phyloP scores from a whole-genome alignment of 352 stramenopile species.

The Globisporangium middletonii region DNA sequence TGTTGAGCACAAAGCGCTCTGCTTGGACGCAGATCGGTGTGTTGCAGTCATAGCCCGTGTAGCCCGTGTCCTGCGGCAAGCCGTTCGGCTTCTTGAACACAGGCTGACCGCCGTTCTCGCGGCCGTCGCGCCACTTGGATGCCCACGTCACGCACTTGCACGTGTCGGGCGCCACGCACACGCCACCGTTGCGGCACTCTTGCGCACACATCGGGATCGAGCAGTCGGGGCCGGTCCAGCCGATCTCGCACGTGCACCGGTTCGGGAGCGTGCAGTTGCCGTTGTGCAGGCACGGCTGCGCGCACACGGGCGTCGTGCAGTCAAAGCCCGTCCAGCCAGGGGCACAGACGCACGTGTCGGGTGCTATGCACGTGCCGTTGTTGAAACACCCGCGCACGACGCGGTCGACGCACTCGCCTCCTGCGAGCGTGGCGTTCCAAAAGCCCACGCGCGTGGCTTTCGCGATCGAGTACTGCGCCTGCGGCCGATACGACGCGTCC shows the following conservation, averaged over 20 bases:
- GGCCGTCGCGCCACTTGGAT: slow-evolving; percentile 87
- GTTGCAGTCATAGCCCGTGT: slow-evolving; percentile 95
- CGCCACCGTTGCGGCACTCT: slow-evolving; percentile 85
- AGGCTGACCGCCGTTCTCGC: slow-evolving; percentile 81
- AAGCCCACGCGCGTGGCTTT: slow-evolving; percentile 42
- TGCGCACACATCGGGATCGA: slow-evolving; percentile 88
- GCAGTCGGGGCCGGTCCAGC: slow-evolving; percentile 88
- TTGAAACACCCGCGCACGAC: slow-evolving; percentile 94
- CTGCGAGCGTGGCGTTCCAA: slow-evolving; percentile 48
- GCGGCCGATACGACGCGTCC: slow-evolving; percentile 87
- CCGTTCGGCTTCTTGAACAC: slow-evolving; percentile 91
- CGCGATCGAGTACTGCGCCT: slow-evolving; percentile 69
- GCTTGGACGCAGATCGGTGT: slow-evolving; percentile 95
- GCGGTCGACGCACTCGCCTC: slow-evolving; percentile 86
- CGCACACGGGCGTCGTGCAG: slow-evolving; percentile 75
- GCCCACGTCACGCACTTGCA: slow-evolving; percentile 88
- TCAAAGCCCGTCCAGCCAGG: slow-evolving; percentile 71
- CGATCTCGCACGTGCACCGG: slow-evolving; percentile 87
- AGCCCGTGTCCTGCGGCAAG: slow-evolving; percentile 89
- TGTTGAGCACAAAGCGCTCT: slow-evolving; percentile 89
- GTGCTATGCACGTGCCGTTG: slow-evolving; percentile 92
- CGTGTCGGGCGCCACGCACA: slow-evolving; percentile 72
- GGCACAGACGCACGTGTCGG: slow-evolving; percentile 78
- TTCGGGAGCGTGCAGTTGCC: slow-evolving; percentile 92
- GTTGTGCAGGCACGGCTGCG: slow-evolving; percentile 62